Evolutionary conservation across 1,139 yeast species (phyloP), one percentile per base, ranked within the genome.

Genomic region (Taphrina populina): DNA sequence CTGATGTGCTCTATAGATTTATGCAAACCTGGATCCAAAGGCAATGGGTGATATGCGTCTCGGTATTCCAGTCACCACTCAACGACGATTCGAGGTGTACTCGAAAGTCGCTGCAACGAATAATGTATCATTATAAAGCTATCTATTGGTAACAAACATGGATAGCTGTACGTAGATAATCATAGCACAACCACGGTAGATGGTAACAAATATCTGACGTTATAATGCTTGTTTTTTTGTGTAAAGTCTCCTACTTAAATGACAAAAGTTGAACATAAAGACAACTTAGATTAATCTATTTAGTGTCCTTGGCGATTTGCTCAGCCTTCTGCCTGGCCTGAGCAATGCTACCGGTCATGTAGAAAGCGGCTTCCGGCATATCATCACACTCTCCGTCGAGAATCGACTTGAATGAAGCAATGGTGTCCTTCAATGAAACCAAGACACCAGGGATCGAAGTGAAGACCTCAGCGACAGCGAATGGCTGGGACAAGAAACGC

Each of bases 401-500:
- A 69, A 92, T 96, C 70, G 84, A 98, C 81, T 82, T 88, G 94
- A 92, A 92, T 62, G 97, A 90, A 67, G 76, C 75, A 73, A 92
- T 78, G 67, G 98, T 92, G 71, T 92, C 97, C 80, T 86, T 84
- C 75, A 92, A 82, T 79, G 96, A 83, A 65, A 92, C 98, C 74
- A 92, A 84, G 76, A 85, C 87, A 79, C 98, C 98, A 77, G 88
- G 83, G 70, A 92, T 88, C 87, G 98, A 98, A 70, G 98, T 92
- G 90, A 92, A 92, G 72, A 92, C 97, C 80, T 92, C 96, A 69
- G 98, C 98, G 69, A 92, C 98, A 63, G 97, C 94, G 78, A 92
- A 92, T 70, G 98, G 98, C 81, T 92, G 98, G 71, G 98, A 92
- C 76, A 92, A 83, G 95, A 92, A 92, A 82, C 97, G 88, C 81